Percentiles rank a stretch among this genome's conserved stretches.
Conservation (phyloP, 2,329 filamentous ascomycete species). For the Epicoccum nigrum region DNA sequence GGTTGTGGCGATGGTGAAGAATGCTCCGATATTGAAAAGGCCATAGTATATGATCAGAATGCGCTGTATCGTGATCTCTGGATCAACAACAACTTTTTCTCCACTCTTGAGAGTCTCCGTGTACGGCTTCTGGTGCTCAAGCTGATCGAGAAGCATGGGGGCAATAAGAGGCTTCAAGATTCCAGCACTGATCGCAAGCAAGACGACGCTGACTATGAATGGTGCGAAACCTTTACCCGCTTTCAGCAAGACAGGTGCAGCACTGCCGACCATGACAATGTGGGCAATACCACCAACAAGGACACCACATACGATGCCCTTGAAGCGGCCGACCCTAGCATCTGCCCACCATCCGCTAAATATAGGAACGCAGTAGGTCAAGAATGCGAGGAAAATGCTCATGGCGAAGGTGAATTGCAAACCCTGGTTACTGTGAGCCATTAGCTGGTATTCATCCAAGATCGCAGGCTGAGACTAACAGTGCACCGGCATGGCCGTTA, state of each 20-base stretch:
- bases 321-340: constrained; percentile 50
- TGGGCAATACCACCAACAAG: constrained; percentile 49
- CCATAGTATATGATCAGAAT: constrained; percentile 47
- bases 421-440: constrained; percentile 55
- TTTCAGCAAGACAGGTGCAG: constrained; percentile 51
- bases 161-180: constrained; percentile 52
- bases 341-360: constrained; percentile 52
- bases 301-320: constrained; percentile 48
- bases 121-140: constrained; percentile 50
- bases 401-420: constrained; percentile 60
- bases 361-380: constrained; percentile 65
- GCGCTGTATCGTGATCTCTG: constrained; percentile 51
- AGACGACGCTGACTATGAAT: constrained; percentile 49
- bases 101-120: constrained; percentile 49
- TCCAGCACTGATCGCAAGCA: constrained; percentile 38
- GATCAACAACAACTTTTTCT: constrained; percentile 49
- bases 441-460: not conserved
- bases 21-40: constrained; percentile 15
- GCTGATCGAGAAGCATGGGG: constrained; percentile 55
- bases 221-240: constrained; percentile 45
- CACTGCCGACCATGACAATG: constrained; percentile 43
- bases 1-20: constrained; percentile 22
- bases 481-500: constrained; percentile 57
- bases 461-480: constrained; percentile 34
- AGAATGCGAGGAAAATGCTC: constrained; percentile 61